Evolutionary conservation across 331 rosid genomes (phyloP).

Genomic region (Malus hybrid): DNA sequence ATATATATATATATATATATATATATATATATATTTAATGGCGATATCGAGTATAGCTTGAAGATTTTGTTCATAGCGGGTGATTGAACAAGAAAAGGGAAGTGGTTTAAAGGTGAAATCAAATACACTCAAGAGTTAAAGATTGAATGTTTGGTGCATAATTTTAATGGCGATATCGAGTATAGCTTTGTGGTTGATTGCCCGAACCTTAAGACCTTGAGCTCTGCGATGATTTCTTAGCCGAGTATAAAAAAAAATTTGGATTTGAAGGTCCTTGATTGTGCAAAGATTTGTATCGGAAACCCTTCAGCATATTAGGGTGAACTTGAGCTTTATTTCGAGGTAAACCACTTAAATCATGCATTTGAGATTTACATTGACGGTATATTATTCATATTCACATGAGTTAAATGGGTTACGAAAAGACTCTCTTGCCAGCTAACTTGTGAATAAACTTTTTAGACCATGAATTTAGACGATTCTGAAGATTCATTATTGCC

Average conservation of each 20-base stretch:
- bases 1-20: no score
- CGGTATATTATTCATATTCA: no score
- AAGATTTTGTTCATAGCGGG: not conserved
- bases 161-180: not conserved
- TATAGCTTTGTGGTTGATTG: not conserved
- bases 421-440: no score
- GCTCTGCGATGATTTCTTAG: not conserved
- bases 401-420: no score
- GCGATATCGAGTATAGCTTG: no score
- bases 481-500: no score
- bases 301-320: not conserved
- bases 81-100: not conserved
- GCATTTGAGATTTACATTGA: not conserved
- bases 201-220: not conserved
- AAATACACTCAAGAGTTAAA: not conserved
- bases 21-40: no score
- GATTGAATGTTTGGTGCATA: not conserved
- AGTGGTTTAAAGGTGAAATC: not conserved
- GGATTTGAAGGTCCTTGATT: not conserved
- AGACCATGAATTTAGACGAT: no score
- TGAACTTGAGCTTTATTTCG: not conserved
- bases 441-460: no score
- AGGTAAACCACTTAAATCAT: not conserved
- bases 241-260: not conserved
- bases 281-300: not conserved